Conservation (phyloP, 805 yeast species). For the Candida krabiensis region DNA sequence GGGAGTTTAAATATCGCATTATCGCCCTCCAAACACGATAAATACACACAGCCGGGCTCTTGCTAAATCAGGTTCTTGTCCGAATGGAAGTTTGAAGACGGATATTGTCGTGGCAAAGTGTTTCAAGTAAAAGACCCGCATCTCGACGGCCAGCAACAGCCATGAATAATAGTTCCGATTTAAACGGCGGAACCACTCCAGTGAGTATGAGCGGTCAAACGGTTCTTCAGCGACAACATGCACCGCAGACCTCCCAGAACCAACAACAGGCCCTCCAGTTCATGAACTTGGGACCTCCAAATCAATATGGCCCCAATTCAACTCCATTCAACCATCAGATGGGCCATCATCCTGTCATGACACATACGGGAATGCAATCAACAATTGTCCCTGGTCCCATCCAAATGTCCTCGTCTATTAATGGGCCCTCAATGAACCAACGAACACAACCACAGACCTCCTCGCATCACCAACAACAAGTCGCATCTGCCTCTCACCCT, state of each 20-base stretch:
- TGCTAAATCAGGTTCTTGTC: too few species aligned
- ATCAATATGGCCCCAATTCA: constrained; percentile 9
- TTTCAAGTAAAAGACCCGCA: too few species aligned
- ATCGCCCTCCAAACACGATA: too few species aligned
- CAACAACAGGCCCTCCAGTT: constrained; percentile 9
- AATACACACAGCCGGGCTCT: too few species aligned
- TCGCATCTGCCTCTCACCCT: constrained; percentile 12
- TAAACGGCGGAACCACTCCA: constrained; percentile 2
- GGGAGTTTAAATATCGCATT: too few species aligned
- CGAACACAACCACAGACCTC: constrained; percentile 1
- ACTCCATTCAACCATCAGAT: constrained; percentile 14
- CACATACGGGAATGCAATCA: constrained; percentile 11
- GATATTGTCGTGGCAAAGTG: too few species aligned
- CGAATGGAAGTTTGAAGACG: too few species aligned
- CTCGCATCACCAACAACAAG: neutral
- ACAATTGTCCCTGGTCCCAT: constrained; percentile 6
- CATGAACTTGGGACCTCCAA: constrained; percentile 10
- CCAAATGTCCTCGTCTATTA: constrained; percentile 7
- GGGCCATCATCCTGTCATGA: constrained; percentile 10
- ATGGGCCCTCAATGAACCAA: neutral
- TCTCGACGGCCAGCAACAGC: too few species aligned
- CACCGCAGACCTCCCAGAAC: constrained; percentile 9
- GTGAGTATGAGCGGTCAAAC: constrained; percentile 1
- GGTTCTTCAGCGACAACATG: constrained; percentile 6
- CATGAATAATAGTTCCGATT: constrained; percentile 4